Conservation (phyloP, 768 basidiomycete genomes). For the Kwoniella sp. region DNA sequence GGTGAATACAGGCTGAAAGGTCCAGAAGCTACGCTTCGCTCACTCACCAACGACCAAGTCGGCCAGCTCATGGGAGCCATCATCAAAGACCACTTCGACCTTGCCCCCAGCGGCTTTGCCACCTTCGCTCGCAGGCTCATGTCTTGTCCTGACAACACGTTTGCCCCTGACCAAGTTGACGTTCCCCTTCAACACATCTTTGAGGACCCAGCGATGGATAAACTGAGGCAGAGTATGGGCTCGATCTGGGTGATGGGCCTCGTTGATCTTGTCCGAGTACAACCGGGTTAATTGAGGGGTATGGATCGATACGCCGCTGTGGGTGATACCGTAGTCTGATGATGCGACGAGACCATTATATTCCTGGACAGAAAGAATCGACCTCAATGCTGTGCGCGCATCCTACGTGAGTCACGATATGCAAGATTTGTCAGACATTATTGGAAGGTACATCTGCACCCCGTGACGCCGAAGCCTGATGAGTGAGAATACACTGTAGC, state of each 20-base stretch:
- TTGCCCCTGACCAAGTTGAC: constrained; percentile 11
- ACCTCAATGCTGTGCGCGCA: constrained; percentile 16
- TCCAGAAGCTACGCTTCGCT: not conserved
- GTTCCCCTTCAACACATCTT: constrained; percentile 9
- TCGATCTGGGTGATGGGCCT: not conserved
- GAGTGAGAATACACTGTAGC: not conserved
- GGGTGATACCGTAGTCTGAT: constrained; percentile 15
- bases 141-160: constrained; percentile 14
- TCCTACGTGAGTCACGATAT: constrained; percentile 10
- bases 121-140: not conserved
- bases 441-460: too few species aligned
- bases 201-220: constrained; percentile 20
- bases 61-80: constrained; percentile 14
- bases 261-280: not conserved
- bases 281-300: not conserved
- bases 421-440: too few species aligned
- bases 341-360: not conserved
- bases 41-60: constrained; percentile 29
- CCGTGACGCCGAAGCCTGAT: too few species aligned
- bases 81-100: constrained; percentile 17
- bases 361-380: constrained; percentile 6
- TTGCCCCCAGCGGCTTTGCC: not conserved
- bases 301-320: constrained; percentile 27
- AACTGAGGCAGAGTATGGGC: constrained; percentile 18
- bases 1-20: too few species aligned